Percentiles rank a stretch among this genome's conserved stretches.
These are phyloP conservation scores for Solanum infundibuliforme DNA, from an alignment of 257 asterid genomes.

Conservation along the genomic window DNA sequence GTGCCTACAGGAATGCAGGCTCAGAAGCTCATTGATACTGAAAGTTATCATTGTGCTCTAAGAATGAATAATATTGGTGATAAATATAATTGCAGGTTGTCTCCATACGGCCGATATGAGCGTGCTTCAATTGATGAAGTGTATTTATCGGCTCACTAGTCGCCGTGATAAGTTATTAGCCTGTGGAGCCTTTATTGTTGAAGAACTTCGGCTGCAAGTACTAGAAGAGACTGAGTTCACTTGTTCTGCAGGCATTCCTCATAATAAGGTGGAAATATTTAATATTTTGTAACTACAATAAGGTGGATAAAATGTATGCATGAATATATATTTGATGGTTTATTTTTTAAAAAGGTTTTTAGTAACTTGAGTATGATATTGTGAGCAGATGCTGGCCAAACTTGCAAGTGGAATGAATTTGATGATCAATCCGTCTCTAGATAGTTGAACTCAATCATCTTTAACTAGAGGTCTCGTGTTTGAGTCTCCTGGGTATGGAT, in stretches of 20 bases:
- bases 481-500: too few species aligned
- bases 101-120: conserved; percentile 74
- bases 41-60: background rate
- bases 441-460: too few species aligned
- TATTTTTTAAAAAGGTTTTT: background rate
- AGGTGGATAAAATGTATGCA: background rate
- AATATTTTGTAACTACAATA: background rate
- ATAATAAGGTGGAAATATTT: conserved; percentile 54
- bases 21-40: conserved; percentile 48
- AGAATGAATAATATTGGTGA: background rate
- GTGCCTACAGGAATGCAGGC: conserved; percentile 75
- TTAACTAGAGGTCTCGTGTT: too few species aligned
- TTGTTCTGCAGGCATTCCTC: conserved; percentile 96
- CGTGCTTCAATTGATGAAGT: conserved; percentile 98
- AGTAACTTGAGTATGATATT: conserved; percentile 8
- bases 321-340: background rate
- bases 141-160: conserved; percentile 62
- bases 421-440: too few species aligned
- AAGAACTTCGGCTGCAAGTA: conserved; percentile 77
- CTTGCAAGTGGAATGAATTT: conserved; percentile 77
- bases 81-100: conserved; percentile 51
- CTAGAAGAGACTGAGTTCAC: conserved; percentile 71
- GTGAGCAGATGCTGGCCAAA: conserved; percentile 84
- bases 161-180: conserved; percentile 70
- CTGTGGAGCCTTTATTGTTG: conserved; percentile 84